Base-by-base conservation (phyloP, 306 rosid species). In the Vigna hirtella region DNA sequence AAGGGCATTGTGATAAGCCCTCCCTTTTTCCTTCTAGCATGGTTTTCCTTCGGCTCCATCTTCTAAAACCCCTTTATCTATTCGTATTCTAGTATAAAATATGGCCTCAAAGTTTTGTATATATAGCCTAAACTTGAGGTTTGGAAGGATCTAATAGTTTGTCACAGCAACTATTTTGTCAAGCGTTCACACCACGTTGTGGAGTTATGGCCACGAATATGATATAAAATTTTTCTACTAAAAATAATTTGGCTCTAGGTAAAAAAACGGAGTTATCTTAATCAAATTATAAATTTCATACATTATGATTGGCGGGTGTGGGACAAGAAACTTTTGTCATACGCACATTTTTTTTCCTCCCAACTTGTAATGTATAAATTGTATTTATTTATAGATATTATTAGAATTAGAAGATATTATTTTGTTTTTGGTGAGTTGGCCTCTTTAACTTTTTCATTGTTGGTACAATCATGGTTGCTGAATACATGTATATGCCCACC, bases 1-100 rank as follows among this genome's bases (percentile, higher is more conserved):
- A 95, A 95, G 66, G 99, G 98, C 99, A 95, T 95, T 16, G 99
- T 88, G 80, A 88, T 56, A 22, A 90, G 80, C 61, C 99, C 99
- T 77, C 98, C 99, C 59, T 84, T 89, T 59, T 81, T 83, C 75
- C 89, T 89, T 64, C 57, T 66, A 17, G 26, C 81, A 63, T 52
- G 89, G 16, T 77, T 79, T 6, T 69, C 79, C 53, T 66, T 70
- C 75, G 85, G 56, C 84, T 85, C 90, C 91, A 84, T 84, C 14
- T 74, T 65, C 63, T 71, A 67, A 74, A 20, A 61, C 70, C 48
- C 55, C 50, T 40, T 42, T 32, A 0, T 1, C 7, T 15, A 3
- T 9, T 84, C 4, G 22, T 69, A 34, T 59, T 79, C 24, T 5
- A 40, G 70, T 79, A 36, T 52, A 70, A 17, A 30, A 50, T 57